A percentile compares a stretch with the other conserved stretches of the same genome.
Evolutionary conservation across 106 monocot species (phyloP).

Genomic region (Amphibolis antarctica): DNA sequence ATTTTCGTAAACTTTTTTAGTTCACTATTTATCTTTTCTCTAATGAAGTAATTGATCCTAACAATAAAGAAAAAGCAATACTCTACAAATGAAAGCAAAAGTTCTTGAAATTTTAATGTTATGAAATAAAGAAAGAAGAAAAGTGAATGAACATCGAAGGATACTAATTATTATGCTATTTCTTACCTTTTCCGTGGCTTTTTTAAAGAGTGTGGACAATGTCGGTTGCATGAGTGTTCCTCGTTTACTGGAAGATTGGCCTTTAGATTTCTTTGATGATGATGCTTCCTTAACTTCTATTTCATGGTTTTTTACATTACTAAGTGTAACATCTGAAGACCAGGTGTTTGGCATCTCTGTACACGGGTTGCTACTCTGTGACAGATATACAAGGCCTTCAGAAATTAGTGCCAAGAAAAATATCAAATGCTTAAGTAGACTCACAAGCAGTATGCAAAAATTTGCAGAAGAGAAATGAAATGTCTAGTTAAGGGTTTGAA

Average conservation of each 20-base stretch:
- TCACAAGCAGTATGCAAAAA: background rate
- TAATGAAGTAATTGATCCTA: too few species aligned
- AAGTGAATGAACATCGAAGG: background rate
- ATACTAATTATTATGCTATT: background rate
- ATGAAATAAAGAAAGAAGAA: slow-evolving; percentile 2
- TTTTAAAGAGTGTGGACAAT: slow-evolving; percentile 60
- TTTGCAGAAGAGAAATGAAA: background rate
- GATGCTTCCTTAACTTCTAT: background rate
- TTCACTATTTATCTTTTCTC: too few species aligned
- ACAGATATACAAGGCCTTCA: background rate
- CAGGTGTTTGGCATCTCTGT: background rate
- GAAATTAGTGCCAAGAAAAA: background rate
- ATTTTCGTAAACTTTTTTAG: too few species aligned
- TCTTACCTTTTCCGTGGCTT: slow-evolving; percentile 45
- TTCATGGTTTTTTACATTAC: background rate
- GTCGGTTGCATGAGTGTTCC: slow-evolving; percentile 58
- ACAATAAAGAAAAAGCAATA: background rate
- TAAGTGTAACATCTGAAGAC: background rate
- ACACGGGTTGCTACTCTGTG: background rate
- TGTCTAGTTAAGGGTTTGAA: slow-evolving; percentile 1
- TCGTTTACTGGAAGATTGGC: slow-evolving; percentile 27
- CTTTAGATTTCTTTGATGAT: slow-evolving; percentile 7
- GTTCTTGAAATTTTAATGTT: background rate
- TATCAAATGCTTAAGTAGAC: background rate
- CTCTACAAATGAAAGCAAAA: background rate